These are phyloP conservation scores for Cladosporium oxysporum DNA, from an alignment of 2,329 filamentous ascomycete species.

Conservation along the genomic window DNA sequence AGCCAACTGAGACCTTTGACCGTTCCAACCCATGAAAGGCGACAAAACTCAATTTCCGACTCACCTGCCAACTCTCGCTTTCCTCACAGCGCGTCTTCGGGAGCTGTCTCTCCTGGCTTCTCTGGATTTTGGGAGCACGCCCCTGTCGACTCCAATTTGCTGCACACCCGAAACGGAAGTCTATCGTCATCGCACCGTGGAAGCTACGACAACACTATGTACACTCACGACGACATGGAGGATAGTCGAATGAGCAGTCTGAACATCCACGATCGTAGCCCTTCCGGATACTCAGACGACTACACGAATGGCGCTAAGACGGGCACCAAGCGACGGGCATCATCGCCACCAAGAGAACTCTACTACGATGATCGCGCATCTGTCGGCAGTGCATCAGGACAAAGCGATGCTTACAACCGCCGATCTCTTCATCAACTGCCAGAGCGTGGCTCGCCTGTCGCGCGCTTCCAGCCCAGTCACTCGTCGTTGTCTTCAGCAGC, in stretches of 20 bases:
- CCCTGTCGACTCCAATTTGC: conserved; percentile 30
- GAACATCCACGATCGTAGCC: conserved; percentile 56
- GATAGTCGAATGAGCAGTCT: conserved; percentile 54
- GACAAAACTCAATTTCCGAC: conserved; percentile 41
- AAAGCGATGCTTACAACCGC: conserved; percentile 54
- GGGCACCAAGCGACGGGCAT: conserved; percentile 65
- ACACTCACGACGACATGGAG: conserved; percentile 55
- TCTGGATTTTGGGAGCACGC: conserved; percentile 47
- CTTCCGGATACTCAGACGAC: conserved; percentile 47
- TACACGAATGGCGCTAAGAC: conserved; percentile 45
- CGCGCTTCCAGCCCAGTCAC: conserved; percentile 29
- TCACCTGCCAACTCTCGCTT: conserved; percentile 40
- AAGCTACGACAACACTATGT: conserved; percentile 63
- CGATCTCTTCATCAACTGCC: conserved; percentile 59
- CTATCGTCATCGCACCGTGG: conserved; percentile 57
- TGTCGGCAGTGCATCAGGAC: conserved; percentile 45
- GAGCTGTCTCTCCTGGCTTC: conserved; percentile 47
- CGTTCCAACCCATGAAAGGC: conserved; percentile 43
- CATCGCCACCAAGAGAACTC: conserved; percentile 60
- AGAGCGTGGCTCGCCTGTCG: conserved; percentile 50
- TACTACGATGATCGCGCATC: conserved; percentile 50
- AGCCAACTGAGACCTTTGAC: conserved; percentile 48
- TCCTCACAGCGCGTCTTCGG: conserved; percentile 43
- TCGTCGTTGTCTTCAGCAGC: conserved; percentile 62
- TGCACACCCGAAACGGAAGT: conserved; percentile 43